Evolutionary conservation across 495 filamentous ascomycete species (phyloP), one percentile per base, ranked within the genome.

Genomic region (Pseudevernia furfuracea): DNA sequence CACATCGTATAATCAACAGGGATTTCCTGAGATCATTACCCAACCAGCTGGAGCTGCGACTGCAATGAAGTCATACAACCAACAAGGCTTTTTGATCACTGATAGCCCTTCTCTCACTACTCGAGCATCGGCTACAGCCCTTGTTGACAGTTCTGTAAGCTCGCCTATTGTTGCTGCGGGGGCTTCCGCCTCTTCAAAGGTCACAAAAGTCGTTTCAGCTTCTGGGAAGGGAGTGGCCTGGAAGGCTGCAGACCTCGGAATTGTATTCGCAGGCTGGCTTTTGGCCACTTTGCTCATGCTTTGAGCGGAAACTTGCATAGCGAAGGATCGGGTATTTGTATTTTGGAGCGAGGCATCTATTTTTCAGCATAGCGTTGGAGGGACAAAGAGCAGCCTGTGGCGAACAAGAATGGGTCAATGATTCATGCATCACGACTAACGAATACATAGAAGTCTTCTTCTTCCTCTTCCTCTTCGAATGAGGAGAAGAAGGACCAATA

Each of bases 21-120:
- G 79, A 21, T 80, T 81, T 68, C 68, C 71, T 8, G 76, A 74
- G 4, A 62, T 75, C n/a, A 66, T 73, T 57, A 75, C 74, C 12
- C 67, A 77, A 23, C 61, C 71, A 23, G 68, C 71, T 19, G 76
- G 75, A 23, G 58, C 57, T 41, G 69, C 72, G 11, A 67, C 74
- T 2, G 46, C 62, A 23, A 37, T 69, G 32, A 75, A 75, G 62
- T 71, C 69, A 25, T 81, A 76, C 64, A 73, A 81, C 62, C 64
- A 73, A 44, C 68, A 69, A 39, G 79, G 79, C 46, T 79, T 80
- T 59, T 68, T 74, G 17, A 75, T 78, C 58, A 79, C 78, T 21
- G 17, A 58, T 10, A 62, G 55, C 17, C 49, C 70, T 41, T 34
- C 68, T 23, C 28, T 67, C 23, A 57, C 44, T 36, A 39, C 53